These are phyloP conservation scores for Cornus controversa DNA, from an alignment of 148 eudicot genomes.

Conservation along the genomic window DNA sequence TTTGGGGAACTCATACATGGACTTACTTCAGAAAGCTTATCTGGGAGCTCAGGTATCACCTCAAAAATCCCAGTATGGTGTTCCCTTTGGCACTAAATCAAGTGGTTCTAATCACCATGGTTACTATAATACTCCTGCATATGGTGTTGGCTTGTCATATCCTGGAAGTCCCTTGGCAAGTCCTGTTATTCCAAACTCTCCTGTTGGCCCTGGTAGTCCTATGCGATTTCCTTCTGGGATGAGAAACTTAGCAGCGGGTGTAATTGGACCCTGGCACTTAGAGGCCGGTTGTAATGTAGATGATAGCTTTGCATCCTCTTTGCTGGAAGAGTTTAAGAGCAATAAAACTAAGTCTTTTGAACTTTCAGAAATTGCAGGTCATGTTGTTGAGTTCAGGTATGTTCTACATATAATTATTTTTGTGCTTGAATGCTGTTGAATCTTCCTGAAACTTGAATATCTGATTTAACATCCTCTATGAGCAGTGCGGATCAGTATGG, in stretches of 20 bases:
- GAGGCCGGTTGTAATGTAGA: slow-evolving; percentile 50
- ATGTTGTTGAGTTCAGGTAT: slow-evolving; percentile 98
- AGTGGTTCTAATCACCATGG: slow-evolving; percentile 63
- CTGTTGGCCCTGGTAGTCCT: slow-evolving; percentile 86
- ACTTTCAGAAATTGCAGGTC: slow-evolving; percentile 85
- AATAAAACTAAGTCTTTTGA: slow-evolving; percentile 87
- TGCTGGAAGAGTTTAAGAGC: slow-evolving; percentile 94
- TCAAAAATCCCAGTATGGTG: slow-evolving; percentile 71
- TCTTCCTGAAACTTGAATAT: not conserved
- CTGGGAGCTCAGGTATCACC: slow-evolving; percentile 66
- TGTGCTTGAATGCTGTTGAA: slow-evolving; percentile 9
- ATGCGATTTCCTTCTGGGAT: slow-evolving; percentile 54
- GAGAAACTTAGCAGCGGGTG: slow-evolving; percentile 73
- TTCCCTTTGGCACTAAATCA: slow-evolving; percentile 52
- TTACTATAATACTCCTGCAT: slow-evolving; percentile 72
- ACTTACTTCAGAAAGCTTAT: slow-evolving; percentile 81
- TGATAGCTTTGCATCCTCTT: slow-evolving; percentile 61
- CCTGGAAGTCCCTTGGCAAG: slow-evolving; percentile 83
- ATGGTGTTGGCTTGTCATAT: slow-evolving; percentile 81
- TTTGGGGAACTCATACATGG: slow-evolving; percentile 48
- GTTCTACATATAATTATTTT: not conserved
- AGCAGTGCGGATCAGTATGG: slow-evolving; percentile 98
- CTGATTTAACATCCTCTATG: slow-evolving; percentile 12
- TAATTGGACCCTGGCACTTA: slow-evolving; percentile 77
- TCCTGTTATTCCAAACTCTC: slow-evolving; percentile 70